These are phyloP conservation scores for Yamadazyma ubonensis DNA, from an alignment of 805 yeast species.

Conservation along the genomic window DNA sequence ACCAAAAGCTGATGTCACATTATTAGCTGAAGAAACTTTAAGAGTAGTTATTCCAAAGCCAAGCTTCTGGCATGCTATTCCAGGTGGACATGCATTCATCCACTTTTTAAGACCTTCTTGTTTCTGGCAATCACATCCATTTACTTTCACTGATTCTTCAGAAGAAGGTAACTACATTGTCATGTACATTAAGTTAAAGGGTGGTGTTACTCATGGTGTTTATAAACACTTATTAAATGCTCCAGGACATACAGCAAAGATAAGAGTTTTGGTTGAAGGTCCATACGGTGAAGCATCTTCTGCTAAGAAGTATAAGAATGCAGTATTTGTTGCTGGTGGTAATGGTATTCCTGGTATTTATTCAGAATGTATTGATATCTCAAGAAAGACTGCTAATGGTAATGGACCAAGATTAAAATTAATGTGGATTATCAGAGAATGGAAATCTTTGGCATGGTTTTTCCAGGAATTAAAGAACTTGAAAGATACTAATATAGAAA, in stretches of 20 bases:
- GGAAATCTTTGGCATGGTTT: constrained; percentile 51
- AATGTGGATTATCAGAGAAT: constrained; percentile 66
- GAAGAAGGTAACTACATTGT: constrained; percentile 24
- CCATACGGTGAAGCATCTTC: constrained; percentile 64
- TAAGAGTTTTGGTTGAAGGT: constrained; percentile 45
- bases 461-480: constrained; percentile 40
- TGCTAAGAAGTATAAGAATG: constrained; percentile 49
- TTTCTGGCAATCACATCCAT: constrained; percentile 47
- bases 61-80: constrained; percentile 33
- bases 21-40: constrained; percentile 39
- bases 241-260: constrained; percentile 24
- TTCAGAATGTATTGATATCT: constrained; percentile 37
- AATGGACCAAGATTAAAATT: constrained; percentile 37
- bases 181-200: constrained; percentile 44
- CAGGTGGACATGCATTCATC: constrained; percentile 44
- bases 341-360: constrained; percentile 65
- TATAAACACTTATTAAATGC: constrained; percentile 22
- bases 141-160: constrained; percentile 33
- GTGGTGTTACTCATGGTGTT: constrained; percentile 49
- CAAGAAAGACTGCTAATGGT: constrained; percentile 21
- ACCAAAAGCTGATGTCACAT: constrained; percentile 30
- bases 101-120: constrained; percentile 33
- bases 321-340: constrained; percentile 69
- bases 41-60: constrained; percentile 39
- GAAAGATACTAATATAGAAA: constrained; percentile 26